Evolutionary conservation across 352 stramenopile species (phyloP).

Genomic region (Pythium dissotocum): DNA sequence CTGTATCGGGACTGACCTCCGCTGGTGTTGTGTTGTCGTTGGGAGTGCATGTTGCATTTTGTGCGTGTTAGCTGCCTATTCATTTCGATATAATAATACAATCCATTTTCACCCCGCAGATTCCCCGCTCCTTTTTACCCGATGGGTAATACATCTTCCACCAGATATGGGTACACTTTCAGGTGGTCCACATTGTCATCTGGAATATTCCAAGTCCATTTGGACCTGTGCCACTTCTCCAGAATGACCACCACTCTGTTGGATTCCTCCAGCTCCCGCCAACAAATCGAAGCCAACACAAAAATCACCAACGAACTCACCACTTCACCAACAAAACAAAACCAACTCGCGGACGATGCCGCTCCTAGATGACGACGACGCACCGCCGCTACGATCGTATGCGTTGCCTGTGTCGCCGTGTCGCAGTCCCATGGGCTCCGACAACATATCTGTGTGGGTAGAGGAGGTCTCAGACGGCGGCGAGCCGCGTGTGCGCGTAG

Average conservation of each 20-base stretch:
- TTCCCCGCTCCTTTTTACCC: too few relatives aligned
- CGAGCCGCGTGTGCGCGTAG: slow-evolving; percentile 54
- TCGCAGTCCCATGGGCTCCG: slow-evolving; percentile 46
- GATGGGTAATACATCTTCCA: neutral
- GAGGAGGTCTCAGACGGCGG: slow-evolving; percentile 39
- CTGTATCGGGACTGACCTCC: too few relatives aligned
- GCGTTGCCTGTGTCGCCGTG: slow-evolving; percentile 63
- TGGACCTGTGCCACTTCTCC: neutral
- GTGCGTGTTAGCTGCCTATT: too few relatives aligned
- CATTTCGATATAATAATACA: too few relatives aligned
- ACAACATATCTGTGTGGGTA: slow-evolving; percentile 60
- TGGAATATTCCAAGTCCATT: slow-evolving; percentile 25
- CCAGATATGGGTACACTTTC: slow-evolving; percentile 13
- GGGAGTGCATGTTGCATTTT: too few relatives aligned
- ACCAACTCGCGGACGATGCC: slow-evolving; percentile 8
- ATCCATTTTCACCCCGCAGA: too few relatives aligned
- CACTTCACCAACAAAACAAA: slow-evolving; percentile 2
- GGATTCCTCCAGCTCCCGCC: slow-evolving; percentile 2
- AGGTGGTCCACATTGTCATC: slow-evolving; percentile 27
- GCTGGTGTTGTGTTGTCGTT: too few relatives aligned
- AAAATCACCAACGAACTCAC: slow-evolving; percentile 1
- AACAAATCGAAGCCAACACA: neutral
- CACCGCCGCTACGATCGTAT: slow-evolving; percentile 52
- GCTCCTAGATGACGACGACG: slow-evolving; percentile 7
- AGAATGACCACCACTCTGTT: slow-evolving; percentile 26